Base-by-base conservation (phyloP, 2,329 filamentous ascomycete species). In the Aspergillus costaricaensis region DNA sequence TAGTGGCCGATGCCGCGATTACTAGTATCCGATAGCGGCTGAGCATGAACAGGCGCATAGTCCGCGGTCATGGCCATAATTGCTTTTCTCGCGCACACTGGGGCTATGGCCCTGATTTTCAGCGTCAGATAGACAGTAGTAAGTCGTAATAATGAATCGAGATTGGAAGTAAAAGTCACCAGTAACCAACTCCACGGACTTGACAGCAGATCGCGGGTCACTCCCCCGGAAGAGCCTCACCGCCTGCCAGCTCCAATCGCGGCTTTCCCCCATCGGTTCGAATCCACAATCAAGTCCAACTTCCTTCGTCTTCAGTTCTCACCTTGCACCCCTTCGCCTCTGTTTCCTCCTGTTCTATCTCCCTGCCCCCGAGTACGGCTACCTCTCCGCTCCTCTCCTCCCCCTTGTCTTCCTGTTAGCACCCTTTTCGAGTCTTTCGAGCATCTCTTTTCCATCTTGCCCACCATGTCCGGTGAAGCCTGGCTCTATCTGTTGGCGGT, bases 401-500 rank as follows among this genome's bases (percentile, higher is more conserved):
- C 39, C 56, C n/a, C 43, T n/a, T n/a, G 49, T 27, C 44, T 57
- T 44, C 48, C 32, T 43, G 17, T 50, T 54, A 43, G 61, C 61
- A 57, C 47, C 58, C 55, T 41, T 56, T 55, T 25, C n/a, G 51
- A 23, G 51, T 48, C 55, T 60, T 39, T 47, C 55, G 47, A 30
- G 48, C 52, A 30, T 55, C 58, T 55, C 50, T 44, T 60, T 55
- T 53, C 47, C 61, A 52, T 50, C 48, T 60, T 70, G 27, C 61
- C 70, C 79, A 88, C 77, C 76, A 97, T 97, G 93, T 96, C 93
- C 74, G 93, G 93, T 80, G 93, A 97, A 86, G 93, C 93, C 79
- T 97, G 95, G 95, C 85, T 99, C 78, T 99, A 96, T 84, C 88
- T 99, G 73, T 86, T 99, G 81, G 89, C 94, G 81, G 96, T 99